Evolutionary conservation across 495 filamentous ascomycete genomes (phyloP).

Genomic region (Evansstolkia leycettana): DNA sequence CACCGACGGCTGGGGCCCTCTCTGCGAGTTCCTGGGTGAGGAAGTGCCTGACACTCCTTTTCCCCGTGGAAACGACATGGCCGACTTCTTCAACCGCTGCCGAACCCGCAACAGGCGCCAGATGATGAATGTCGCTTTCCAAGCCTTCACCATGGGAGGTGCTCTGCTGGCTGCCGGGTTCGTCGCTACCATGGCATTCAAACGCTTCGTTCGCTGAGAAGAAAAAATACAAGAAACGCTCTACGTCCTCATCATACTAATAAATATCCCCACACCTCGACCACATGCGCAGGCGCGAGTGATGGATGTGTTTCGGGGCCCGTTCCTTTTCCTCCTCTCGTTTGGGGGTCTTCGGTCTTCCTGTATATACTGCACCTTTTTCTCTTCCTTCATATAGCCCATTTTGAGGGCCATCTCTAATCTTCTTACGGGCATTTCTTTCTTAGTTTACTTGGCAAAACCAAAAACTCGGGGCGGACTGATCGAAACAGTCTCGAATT

Average conservation of each 20-base stretch:
- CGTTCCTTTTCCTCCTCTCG: constrained; percentile 1
- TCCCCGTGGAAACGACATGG: constrained; percentile 37
- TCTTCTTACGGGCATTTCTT: no score
- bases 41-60: constrained; percentile 39
- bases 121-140: constrained; percentile 47
- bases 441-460: no score
- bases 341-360: background rate
- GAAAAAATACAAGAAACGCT: no score
- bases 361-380: constrained; percentile 1
- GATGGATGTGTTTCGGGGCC: no score
- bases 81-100: constrained; percentile 48
- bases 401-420: no score
- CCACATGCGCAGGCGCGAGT: constrained; percentile 11
- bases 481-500: no score
- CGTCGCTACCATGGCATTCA: constrained; percentile 27
- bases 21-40: constrained; percentile 55
- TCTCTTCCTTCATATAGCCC: no score
- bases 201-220: constrained; percentile 31
- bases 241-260: constrained; percentile 2
- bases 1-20: constrained; percentile 52
- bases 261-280: background rate
- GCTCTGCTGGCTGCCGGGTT: constrained; percentile 28
- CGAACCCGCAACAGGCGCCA: constrained; percentile 46
- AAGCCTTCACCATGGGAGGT: constrained; percentile 37
- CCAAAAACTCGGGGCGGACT: no score